Evolutionary conservation across 331 rosid genomes (phyloP), one percentile per base, ranked within the genome.

Genomic region (Cydonia oblonga): DNA sequence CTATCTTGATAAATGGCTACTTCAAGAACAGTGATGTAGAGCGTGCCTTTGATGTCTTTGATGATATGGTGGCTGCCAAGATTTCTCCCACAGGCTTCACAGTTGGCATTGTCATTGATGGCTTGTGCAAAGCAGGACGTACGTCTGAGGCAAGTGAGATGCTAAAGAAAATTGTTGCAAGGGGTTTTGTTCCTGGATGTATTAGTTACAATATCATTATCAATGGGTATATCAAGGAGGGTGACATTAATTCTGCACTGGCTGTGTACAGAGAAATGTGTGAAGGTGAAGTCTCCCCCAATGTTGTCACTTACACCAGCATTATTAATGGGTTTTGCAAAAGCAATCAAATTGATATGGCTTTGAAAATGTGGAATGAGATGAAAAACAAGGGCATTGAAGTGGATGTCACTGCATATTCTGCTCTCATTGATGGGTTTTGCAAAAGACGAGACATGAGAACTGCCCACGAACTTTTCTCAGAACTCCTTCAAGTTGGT

Each of bases 371-470:
- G 88, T 65, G 64, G 75, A 71, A 80, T 35, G 91, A 82, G 26
- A 90, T 90, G 90, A 85, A 82, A 81, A 72, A 40, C 59, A 90
- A 75, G 84, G 92, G 86, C 60, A 74, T 90, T 72, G 52, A 77
- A 65, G 61, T 88, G 81, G 98, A 92, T 82, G 68, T 78, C 51
- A 75, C 62, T 63, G 87, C 87, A 65, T 92, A 90, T 44, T 49
- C 87, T 77, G 72, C 74, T 68, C 89, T 90, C 46, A 88, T 92
- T 38, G 81, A 82, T 75, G 87, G 88, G 26, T 83, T 86, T 51
- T 87, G 98, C 86, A 88, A 88, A 87, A 80, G 57, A 73, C 73
- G 44, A n/a, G 95, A 92, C 87, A 88, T 92, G 96, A 84, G 71
- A 72, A 81, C 72, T 80, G 96, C 96, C 49, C 3, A 38, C 46